Evolutionary conservation across 1,284 basidiomycete genomes (phyloP), one percentile per base, ranked within the genome.

Genomic region (Athelia psychrophila): DNA sequence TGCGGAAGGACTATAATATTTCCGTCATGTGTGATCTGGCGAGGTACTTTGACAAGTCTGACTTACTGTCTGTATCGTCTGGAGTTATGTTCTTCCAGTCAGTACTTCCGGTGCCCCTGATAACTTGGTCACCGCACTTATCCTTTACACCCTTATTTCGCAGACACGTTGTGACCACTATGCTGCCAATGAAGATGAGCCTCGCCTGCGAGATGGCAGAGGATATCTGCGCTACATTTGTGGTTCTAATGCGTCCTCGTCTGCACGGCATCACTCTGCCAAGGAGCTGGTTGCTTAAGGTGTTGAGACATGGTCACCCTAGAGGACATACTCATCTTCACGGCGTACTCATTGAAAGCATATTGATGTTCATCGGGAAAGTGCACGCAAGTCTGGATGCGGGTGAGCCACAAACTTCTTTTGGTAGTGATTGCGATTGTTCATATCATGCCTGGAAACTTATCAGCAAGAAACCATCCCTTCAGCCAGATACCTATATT

Each of bases 151-250:
- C n/a, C n/a, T 42, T 16, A 47, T 30, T 19, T 24, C 32, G 19
- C 32, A 83, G 81, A 16, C 73, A 78, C 49, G 53, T 81, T 10
- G 27, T 80, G 3, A 57, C 69, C 0, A 59, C 58, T 0, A 50
- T 49, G 3, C 47, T 76, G 0, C 57, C 53, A 3, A 61, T 80
- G 18, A 66, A 79, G 50, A 60, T 77, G 20, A 71, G 65, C 8
- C 64, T 74, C 1, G 58, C 82, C 1, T 80, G 79, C 50, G 72
- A 79, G 48, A 59, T 75, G 24, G 52, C 79, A 32, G 82, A 83
- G 44, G 60, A 65, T 20, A 56, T 81, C 0, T 67, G 72, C 35
- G 65, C 67, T 1, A 67, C 68, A 4, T 59, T 73, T 12, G 62
- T 75, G 5, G 48, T 81, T 16, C 57, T 44, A 1, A 32, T 32